Conservation (phyloP, 2,329 filamentous ascomycete genomes). For the Pestalotiopsis sp. region DNA sequence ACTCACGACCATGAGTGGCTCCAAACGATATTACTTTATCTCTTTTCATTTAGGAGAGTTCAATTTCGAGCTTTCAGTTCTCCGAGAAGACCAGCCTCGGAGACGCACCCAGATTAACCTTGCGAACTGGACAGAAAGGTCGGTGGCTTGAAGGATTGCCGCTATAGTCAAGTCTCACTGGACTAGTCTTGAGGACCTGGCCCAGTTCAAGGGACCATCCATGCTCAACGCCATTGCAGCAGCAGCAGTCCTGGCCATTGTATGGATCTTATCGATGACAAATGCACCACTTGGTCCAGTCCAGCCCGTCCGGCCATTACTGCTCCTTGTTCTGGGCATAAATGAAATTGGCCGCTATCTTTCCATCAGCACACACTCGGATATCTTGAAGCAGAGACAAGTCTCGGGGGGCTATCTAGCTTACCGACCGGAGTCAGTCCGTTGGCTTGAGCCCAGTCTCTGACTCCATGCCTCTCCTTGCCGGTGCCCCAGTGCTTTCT, state of each 20-base stretch:
- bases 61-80: background rate
- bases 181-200: background rate
- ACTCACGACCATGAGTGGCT: background rate
- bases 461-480: slow-evolving; percentile 38
- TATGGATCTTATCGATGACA: background rate
- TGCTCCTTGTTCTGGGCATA: slow-evolving; percentile 15
- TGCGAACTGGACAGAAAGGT: background rate
- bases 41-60: background rate
- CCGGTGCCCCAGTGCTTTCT: slow-evolving; percentile 44
- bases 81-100: background rate
- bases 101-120: background rate
- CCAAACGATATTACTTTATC: background rate
- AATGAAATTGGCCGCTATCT: slow-evolving; percentile 15
- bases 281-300: background rate
- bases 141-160: background rate
- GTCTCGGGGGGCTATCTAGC: slow-evolving; percentile 15
- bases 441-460: slow-evolving; percentile 43
- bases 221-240: too few relatives aligned
- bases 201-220: too few relatives aligned
- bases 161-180: background rate
- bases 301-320: background rate
- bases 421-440: slow-evolving; percentile 44
- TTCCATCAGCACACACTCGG: background rate
- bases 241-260: background rate
- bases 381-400: background rate